Conservation (phyloP, 108 stramenopile genomes). For the Conticribra weissflogii region DNA sequence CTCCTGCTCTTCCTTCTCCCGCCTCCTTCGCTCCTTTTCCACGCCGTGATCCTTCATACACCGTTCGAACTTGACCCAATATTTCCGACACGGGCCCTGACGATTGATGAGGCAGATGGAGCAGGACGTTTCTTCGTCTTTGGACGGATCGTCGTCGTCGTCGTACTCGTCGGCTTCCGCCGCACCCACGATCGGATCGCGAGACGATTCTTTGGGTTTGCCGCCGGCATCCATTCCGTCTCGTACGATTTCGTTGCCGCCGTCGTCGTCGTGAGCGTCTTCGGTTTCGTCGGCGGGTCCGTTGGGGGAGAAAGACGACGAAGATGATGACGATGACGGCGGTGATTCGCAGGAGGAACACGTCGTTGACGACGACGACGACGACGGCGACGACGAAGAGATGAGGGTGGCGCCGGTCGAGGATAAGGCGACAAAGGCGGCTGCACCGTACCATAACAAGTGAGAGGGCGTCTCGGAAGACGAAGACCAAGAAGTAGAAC, state of each 20-base stretch:
- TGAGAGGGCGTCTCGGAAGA: too few species aligned
- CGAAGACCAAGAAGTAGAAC: too few species aligned
- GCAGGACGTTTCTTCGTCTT: conserved; percentile 84
- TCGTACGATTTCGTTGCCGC: not conserved
- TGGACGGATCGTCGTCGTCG: conserved; percentile 70
- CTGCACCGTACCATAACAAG: too few species aligned
- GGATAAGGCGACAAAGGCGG: too few species aligned
- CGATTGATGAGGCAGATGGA: conserved; percentile 86
- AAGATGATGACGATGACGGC: not conserved
- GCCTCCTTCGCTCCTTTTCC: conserved; percentile 32
- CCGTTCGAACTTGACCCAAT: conserved; percentile 83
- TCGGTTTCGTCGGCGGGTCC: conserved; percentile 39
- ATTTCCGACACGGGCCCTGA: conserved; percentile 84
- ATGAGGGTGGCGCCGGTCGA: too few species aligned
- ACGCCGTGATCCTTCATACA: conserved; percentile 83
- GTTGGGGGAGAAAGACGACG: not conserved
- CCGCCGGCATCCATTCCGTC: conserved; percentile 42
- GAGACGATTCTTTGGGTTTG: conserved; percentile 1
- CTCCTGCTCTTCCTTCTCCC: not conserved
- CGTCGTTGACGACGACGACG: too few species aligned
- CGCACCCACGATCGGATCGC: conserved; percentile 15
- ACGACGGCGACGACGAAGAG: too few species aligned
- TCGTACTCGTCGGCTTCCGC: conserved; percentile 32
- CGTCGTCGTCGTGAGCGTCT: conserved; percentile 5
- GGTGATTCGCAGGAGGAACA: not conserved